These are phyloP conservation scores for Grosmannia huntii DNA, from an alignment of 2,329 filamentous ascomycete genomes.

Conservation along the genomic window DNA sequence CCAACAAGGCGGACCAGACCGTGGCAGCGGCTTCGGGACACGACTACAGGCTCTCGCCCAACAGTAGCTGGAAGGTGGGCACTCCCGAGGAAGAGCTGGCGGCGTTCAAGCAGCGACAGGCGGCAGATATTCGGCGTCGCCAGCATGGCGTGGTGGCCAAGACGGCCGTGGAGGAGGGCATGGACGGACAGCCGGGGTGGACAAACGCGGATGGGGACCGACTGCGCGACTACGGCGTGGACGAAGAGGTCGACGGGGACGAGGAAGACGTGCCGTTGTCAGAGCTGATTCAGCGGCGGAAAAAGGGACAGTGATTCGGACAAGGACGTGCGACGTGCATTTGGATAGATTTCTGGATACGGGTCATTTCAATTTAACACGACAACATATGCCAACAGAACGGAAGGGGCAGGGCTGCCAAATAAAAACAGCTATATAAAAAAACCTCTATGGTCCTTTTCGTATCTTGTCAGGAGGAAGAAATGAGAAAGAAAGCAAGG, in stretches of 20 bases:
- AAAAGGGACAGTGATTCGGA: constrained; percentile 11
- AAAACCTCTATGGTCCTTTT: neutral
- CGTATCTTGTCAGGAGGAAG: neutral
- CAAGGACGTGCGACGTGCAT: neutral
- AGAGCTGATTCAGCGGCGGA: constrained; percentile 49
- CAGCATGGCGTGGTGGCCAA: constrained; percentile 25
- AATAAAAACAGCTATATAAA: neutral
- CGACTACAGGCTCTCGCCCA: neutral
- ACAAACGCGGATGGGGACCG: constrained; percentile 63
- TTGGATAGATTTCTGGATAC: neutral
- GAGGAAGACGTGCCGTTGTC: constrained; percentile 53
- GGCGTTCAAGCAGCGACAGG: constrained; percentile 37
- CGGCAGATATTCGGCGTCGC: constrained; percentile 28
- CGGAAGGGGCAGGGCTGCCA: neutral
- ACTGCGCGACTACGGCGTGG: constrained; percentile 65
- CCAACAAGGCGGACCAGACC: neutral
- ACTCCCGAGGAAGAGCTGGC: constrained; percentile 32
- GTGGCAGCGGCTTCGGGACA: neutral
- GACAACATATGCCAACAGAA: neutral
- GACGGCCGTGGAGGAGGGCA: constrained; percentile 16
- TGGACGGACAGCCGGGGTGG: constrained; percentile 49
- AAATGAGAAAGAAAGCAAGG: neutral
- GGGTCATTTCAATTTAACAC: neutral
- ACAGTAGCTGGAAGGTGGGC: constrained; percentile 7
- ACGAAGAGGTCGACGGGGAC: constrained; percentile 52